phyloP scores from a whole-genome alignment of 257 asterid genomes.

The Nicotiana sylvestris region DNA sequence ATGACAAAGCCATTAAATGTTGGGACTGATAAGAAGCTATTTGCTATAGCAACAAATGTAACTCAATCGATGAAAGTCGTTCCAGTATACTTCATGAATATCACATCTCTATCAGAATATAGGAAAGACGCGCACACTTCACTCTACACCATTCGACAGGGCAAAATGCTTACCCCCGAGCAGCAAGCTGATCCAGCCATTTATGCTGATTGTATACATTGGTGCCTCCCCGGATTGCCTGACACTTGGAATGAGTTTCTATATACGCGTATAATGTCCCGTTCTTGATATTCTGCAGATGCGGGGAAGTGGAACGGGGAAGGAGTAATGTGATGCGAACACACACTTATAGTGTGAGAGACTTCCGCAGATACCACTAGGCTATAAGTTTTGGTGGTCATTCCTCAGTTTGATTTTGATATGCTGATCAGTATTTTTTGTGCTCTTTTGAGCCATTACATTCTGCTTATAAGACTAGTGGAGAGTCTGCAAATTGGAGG shows the following conservation, averaged over 20 bases:
- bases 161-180: constrained; percentile 46
- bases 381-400: neutral
- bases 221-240: constrained; percentile 86
- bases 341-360: neutral
- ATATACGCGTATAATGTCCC: constrained; percentile 30
- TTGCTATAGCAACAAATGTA: constrained; percentile 45
- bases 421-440: neutral
- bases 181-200: constrained; percentile 60
- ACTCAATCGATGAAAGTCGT: constrained; percentile 40
- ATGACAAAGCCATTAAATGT: constrained; percentile 52
- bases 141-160: constrained; percentile 59
- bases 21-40: constrained; percentile 52
- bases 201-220: constrained; percentile 71
- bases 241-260: constrained; percentile 73
- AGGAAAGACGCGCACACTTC: constrained; percentile 83
- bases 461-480: neutral
- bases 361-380: neutral
- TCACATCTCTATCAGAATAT: constrained; percentile 57
- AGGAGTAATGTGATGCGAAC: neutral
- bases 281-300: constrained; percentile 16
- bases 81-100: constrained; percentile 50
- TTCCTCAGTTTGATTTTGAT: too few species aligned
- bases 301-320: neutral
- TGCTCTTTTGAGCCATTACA: neutral
- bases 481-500: neutral